Conservation (phyloP, 495 filamentous ascomycete species). For the Xylaria longipes region DNA sequence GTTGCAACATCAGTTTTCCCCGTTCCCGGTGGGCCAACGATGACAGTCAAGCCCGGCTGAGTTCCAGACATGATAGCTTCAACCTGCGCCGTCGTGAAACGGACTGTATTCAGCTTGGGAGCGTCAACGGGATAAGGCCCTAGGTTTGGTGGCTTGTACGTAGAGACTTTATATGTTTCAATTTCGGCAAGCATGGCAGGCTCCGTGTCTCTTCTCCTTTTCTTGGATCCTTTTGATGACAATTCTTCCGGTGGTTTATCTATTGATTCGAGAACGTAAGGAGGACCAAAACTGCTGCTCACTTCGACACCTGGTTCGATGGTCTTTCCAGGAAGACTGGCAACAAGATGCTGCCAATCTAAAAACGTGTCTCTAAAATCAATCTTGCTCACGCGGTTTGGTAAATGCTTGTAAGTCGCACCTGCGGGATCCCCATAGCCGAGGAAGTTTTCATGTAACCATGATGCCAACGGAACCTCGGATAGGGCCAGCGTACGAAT, state of each 20-base stretch:
- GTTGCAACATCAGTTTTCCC: slow-evolving; percentile 99
- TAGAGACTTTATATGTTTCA: slow-evolving; percentile 79
- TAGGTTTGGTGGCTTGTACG: slow-evolving; percentile 88
- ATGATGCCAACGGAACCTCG: slow-evolving; percentile 83
- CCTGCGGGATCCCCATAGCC: slow-evolving; percentile 92
- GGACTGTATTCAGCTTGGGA: slow-evolving; percentile 80
- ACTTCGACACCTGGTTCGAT: slow-evolving; percentile 77
- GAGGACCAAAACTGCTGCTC: slow-evolving; percentile 78
- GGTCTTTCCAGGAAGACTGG: slow-evolving; percentile 82
- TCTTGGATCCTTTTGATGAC: slow-evolving; percentile 70
- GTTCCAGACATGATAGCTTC: slow-evolving; percentile 93
- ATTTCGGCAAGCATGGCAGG: slow-evolving; percentile 61
- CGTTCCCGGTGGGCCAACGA: slow-evolving; percentile 94
- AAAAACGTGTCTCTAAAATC: slow-evolving; percentile 95
- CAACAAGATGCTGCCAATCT: slow-evolving; percentile 92
- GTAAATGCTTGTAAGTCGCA: slow-evolving; percentile 82
- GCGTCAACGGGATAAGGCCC: slow-evolving; percentile 91
- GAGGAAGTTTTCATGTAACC: slow-evolving; percentile 96
- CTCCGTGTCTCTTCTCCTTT: slow-evolving; percentile 79
- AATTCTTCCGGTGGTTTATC: slow-evolving; percentile 54
- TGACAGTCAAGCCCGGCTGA: slow-evolving; percentile 92
- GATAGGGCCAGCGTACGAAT: slow-evolving; percentile 86
- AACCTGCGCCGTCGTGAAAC: slow-evolving; percentile 90
- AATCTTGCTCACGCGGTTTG: slow-evolving; percentile 76
- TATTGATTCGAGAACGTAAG: slow-evolving; percentile 77